phyloP scores from a whole-genome alignment of 345 rosid species.

The rapeseed (Brassica napus) region DNA sequence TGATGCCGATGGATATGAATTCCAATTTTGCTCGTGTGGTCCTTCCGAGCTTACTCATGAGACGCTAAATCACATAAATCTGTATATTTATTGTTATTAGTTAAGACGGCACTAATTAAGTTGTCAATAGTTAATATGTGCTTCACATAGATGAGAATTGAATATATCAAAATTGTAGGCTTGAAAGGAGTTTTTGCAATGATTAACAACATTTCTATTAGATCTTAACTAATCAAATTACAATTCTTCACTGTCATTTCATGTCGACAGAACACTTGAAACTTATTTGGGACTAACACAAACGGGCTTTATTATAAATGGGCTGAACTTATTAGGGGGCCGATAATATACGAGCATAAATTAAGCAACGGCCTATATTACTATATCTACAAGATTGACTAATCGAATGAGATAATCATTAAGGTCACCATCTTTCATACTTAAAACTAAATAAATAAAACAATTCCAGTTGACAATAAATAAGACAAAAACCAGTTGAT shows the following conservation, averaged over 20 bases:
- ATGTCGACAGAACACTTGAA: background rate
- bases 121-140: background rate
- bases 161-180: background rate
- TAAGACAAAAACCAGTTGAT: background rate
- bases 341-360: background rate
- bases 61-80: too few species aligned
- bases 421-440: background rate
- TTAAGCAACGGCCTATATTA: background rate
- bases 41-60: background rate
- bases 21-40: conserved; percentile 13
- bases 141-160: background rate
- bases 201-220: background rate
- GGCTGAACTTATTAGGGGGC: background rate
- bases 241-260: background rate
- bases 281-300: background rate
- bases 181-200: background rate
- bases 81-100: background rate
- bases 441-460: background rate
- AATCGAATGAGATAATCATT: background rate
- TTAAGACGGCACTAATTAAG: background rate
- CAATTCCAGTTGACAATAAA: background rate
- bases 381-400: too few species aligned
- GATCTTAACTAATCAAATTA: background rate
- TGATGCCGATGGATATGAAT: background rate
- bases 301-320: background rate